These are phyloP conservation scores for Oidium heveae DNA, from an alignment of 2,329 filamentous ascomycete species.

Conservation along the genomic window DNA sequence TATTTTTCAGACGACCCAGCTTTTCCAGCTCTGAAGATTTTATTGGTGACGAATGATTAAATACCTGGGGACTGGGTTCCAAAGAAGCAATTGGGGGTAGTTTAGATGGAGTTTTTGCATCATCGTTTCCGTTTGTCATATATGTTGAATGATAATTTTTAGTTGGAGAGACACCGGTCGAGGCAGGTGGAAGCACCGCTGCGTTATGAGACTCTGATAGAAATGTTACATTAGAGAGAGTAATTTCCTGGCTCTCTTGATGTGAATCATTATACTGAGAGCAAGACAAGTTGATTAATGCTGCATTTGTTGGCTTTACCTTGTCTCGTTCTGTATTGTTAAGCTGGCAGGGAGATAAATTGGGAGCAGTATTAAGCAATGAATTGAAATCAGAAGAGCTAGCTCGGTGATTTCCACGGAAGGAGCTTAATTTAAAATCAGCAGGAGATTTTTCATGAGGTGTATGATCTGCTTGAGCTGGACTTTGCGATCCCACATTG, in stretches of 20 bases:
- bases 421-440: conserved; percentile 4
- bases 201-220: conserved; percentile 3
- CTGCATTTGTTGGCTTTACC: too few relatives aligned
- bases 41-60: conserved; percentile 33
- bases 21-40: conserved; percentile 18
- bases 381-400: conserved; percentile 11
- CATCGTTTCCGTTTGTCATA: conserved; percentile 10
- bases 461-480: not conserved
- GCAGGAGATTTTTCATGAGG: not conserved
- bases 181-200: conserved; percentile 12
- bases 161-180: conserved; percentile 19
- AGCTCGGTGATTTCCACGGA: conserved; percentile 6
- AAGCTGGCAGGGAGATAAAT: conserved; percentile 10
- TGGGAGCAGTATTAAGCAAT: conserved; percentile 10
- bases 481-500: not conserved
- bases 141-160: conserved; percentile 17
- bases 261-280: not conserved
- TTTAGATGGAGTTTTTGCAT: conserved; percentile 17
- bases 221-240: not conserved
- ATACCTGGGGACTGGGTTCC: conserved; percentile 29
- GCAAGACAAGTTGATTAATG: not conserved
- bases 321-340: not conserved
- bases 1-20: too few relatives aligned
- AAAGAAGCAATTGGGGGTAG: conserved; percentile 31
- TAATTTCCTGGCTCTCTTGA: not conserved